Conservation (phyloP, 2,329 filamentous ascomycete species). For the Pestalotiopsis sp. region DNA sequence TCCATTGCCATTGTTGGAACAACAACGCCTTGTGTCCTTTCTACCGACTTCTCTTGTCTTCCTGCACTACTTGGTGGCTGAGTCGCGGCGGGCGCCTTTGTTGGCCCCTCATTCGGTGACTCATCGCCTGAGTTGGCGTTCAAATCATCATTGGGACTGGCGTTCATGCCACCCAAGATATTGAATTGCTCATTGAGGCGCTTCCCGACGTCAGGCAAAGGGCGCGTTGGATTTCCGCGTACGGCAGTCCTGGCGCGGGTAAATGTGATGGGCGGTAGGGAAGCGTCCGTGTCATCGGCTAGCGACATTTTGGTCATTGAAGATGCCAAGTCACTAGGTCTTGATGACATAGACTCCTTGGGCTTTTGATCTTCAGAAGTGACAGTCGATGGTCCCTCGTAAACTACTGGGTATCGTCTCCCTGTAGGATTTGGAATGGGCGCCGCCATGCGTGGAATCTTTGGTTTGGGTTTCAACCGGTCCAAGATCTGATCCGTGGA, state of each 20-base stretch:
- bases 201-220: conserved; percentile 8
- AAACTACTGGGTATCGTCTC: conserved; percentile 9
- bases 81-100: neutral
- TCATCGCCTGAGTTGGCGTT: conserved; percentile 11
- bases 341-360: conserved; percentile 13
- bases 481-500: conserved; percentile 61
- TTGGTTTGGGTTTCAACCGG: conserved; percentile 25
- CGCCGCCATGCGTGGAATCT: neutral
- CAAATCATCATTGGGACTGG: neutral
- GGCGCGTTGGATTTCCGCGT: conserved; percentile 4
- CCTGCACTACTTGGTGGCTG: conserved; percentile 1
- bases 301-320: conserved; percentile 38
- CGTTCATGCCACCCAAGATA: conserved; percentile 2
- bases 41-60: conserved; percentile 4
- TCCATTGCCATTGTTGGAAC: conserved; percentile 13
- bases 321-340: conserved; percentile 29
- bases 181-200: neutral
- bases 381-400: neutral
- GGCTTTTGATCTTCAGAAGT: neutral
- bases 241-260: conserved; percentile 17
- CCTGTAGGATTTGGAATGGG: neutral
- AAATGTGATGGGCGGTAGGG: conserved; percentile 14
- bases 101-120: conserved; percentile 7
- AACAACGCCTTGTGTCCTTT: conserved; percentile 1
- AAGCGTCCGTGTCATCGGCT: conserved; percentile 26